These are phyloP conservation scores for Prunus dulcis DNA, from an alignment of 306 rosid genomes.

Conservation along the genomic window DNA sequence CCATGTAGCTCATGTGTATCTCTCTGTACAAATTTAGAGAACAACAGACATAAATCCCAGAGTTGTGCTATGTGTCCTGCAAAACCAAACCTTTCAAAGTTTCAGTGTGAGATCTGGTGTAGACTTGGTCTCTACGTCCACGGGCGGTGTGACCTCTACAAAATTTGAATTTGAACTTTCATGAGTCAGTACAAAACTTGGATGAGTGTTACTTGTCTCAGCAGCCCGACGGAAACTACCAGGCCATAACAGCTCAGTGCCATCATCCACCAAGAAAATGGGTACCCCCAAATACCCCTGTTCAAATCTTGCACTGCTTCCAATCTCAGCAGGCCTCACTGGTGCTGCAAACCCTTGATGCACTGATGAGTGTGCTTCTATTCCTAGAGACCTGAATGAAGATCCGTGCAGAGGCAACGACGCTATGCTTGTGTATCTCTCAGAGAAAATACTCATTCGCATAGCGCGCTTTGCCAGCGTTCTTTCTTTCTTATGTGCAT, in stretches of 20 bases:
- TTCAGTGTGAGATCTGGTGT: constrained; percentile 82
- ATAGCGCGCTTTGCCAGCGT: constrained; percentile 78
- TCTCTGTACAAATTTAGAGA: constrained; percentile 49
- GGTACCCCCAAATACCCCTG: constrained; percentile 58
- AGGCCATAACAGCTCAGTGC: constrained; percentile 71
- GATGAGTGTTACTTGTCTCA: constrained; percentile 37
- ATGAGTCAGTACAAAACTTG: constrained; percentile 37
- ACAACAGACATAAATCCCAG: constrained; percentile 27
- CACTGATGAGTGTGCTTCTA: constrained; percentile 79
- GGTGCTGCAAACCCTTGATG: constrained; percentile 55
- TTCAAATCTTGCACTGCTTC: constrained; percentile 49
- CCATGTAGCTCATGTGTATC: constrained; percentile 34
- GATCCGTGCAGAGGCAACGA: constrained; percentile 81
- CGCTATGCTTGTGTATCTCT: constrained; percentile 60
- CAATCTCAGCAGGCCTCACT: constrained; percentile 47
- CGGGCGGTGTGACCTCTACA: constrained; percentile 43
- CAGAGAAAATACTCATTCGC: constrained; percentile 76
- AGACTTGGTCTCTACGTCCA: constrained; percentile 40
- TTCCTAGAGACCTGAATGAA: constrained; percentile 65
- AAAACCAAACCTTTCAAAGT: constrained; percentile 48
- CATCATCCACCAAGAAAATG: constrained; percentile 68
- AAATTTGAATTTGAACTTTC: constrained; percentile 53
- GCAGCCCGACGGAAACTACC: constrained; percentile 72
- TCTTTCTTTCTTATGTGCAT: constrained; percentile 87
- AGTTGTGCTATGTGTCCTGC: constrained; percentile 26